Evolutionary conservation across 139 green algal genomes (phyloP).

Genomic region (Limnomonas spitsbergensis): DNA sequence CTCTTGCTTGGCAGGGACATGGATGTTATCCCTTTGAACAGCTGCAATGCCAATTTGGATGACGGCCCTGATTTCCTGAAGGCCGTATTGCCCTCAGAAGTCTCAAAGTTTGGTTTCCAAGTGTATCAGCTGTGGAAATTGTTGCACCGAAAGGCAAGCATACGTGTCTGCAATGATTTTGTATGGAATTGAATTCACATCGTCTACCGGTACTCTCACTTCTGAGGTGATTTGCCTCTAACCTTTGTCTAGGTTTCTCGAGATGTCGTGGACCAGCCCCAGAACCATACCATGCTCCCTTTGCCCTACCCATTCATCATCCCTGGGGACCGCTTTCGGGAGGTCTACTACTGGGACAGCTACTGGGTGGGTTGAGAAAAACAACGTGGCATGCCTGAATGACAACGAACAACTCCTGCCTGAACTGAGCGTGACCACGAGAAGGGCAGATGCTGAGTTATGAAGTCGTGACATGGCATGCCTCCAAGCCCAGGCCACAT

Average conservation of each 20-base stretch:
- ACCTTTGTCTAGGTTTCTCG: too few relatives aligned
- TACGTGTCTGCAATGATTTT: too few relatives aligned
- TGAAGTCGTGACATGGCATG: too few relatives aligned
- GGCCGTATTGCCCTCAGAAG: neutral
- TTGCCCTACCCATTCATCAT: conserved; percentile 74
- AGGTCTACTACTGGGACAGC: conserved; percentile 87
- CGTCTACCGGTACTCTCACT: too few relatives aligned
- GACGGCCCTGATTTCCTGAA: neutral
- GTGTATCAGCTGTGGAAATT: neutral
- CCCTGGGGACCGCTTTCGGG: conserved; percentile 80
- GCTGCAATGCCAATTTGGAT: too few relatives aligned
- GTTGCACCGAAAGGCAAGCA: neutral
- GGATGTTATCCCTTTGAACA: too few relatives aligned
- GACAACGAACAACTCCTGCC: neutral
- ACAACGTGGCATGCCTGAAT: conserved; percentile 58
- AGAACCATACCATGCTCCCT: conserved; percentile 63
- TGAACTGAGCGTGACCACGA: too few relatives aligned
- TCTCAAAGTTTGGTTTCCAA: conserved; percentile 19
- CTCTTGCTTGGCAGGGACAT: conserved; percentile 20
- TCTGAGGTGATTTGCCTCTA: too few relatives aligned
- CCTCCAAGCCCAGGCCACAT: too few relatives aligned
- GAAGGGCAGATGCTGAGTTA: too few relatives aligned
- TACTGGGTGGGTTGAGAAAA: conserved; percentile 56
- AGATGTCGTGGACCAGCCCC: conserved; percentile 13
- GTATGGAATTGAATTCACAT: too few relatives aligned